Percentiles rank a stretch among this genome's conserved stretches.
Conservation (phyloP, 75 land plant genomes). For the Pseudotsuga menziesii region DNA sequence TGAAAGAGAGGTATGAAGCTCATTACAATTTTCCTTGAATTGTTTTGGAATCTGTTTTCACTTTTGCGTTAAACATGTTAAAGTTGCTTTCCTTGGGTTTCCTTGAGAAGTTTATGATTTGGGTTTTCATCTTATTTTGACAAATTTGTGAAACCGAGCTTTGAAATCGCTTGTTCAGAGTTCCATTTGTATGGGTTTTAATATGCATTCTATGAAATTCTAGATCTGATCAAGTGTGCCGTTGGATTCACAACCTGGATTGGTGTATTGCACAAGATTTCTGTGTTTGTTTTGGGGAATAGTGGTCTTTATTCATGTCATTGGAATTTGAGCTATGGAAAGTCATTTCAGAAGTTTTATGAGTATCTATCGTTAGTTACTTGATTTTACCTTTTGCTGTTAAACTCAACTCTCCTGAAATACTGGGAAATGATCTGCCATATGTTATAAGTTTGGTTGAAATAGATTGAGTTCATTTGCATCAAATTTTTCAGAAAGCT, state of each 20-base stretch:
- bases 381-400: background rate
- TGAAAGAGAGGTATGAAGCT: conserved; percentile 59
- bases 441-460: background rate
- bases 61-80: background rate
- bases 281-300: background rate
- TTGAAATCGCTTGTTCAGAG: background rate
- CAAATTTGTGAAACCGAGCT: background rate
- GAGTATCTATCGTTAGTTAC: background rate
- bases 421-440: background rate
- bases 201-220: background rate
- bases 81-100: background rate
- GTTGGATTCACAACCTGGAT: background rate
- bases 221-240: background rate
- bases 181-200: background rate
- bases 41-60: background rate
- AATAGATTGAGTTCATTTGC: background rate
- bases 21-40: background rate
- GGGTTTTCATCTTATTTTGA: background rate
- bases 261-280: background rate
- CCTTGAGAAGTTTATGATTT: background rate
- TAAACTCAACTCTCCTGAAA: background rate
- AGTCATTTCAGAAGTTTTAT: background rate
- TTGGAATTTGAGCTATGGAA: background rate
- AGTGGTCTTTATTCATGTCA: background rate
- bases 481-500: background rate